Percentiles rank a stretch among this genome's conserved stretches.
Conservation (phyloP, 139 green algal species). For the Chlorella sp. region DNA sequence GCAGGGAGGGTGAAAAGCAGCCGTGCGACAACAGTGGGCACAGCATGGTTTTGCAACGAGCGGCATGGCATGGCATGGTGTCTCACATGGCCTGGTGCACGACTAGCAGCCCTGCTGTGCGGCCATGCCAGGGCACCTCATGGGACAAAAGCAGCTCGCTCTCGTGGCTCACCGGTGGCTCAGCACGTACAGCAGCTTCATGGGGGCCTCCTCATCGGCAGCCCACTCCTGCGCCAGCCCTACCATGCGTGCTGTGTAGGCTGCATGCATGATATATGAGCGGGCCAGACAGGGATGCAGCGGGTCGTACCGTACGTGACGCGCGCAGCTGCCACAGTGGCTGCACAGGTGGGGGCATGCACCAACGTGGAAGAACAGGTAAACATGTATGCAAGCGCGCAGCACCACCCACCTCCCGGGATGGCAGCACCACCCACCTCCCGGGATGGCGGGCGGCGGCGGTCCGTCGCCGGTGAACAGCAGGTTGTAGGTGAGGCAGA, state of each 20-base stretch:
- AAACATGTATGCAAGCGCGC: no score
- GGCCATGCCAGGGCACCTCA: no score
- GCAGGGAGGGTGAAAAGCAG: background rate
- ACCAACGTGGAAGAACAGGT: no score
- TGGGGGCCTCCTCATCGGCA: background rate
- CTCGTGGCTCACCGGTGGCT: background rate
- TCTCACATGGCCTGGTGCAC: no score
- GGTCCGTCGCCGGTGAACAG: background rate
- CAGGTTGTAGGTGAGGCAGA: background rate
- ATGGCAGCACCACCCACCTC: background rate
- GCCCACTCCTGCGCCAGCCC: background rate
- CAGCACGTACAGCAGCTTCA: background rate
- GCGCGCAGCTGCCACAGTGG: no score
- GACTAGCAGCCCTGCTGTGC: no score
- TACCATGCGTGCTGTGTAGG: background rate
- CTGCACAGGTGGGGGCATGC: no score
- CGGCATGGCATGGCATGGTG: no score
- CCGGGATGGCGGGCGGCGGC: background rate
- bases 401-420: no score
- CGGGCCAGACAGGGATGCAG: no score
- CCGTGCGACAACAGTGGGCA: background rate
- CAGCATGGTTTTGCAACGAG: no score
- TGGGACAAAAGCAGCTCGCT: background rate
- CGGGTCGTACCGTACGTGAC: no score
- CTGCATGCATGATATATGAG: background rate